Evolutionary conservation across 2,329 filamentous ascomycete genomes (phyloP).

Genomic region (Dactylellina parvicollis): DNA sequence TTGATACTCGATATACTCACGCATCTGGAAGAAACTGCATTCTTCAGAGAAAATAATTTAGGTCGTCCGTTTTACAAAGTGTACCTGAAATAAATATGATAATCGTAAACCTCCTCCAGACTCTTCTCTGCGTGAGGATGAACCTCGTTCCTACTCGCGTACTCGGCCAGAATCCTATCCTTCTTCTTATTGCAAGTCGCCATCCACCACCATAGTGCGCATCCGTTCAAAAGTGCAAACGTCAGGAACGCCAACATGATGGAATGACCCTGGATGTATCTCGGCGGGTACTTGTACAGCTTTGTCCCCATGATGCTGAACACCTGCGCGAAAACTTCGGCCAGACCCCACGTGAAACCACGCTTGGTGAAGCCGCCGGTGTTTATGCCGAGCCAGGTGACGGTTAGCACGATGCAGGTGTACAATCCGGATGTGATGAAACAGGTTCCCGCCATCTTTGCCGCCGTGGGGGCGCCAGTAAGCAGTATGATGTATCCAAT

Average conservation of each 20-base stretch:
- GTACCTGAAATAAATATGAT: conserved; percentile 38
- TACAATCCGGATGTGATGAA: conserved; percentile 29
- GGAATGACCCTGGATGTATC: conserved; percentile 29
- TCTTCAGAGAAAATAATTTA: neutral
- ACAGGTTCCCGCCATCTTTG: conserved; percentile 9
- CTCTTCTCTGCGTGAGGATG: conserved; percentile 29
- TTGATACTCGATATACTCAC: neutral
- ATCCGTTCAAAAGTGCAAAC: conserved; percentile 11
- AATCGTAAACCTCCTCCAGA: conserved; percentile 25
- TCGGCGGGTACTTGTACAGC: conserved; percentile 24
- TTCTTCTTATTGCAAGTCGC: conserved; percentile 25
- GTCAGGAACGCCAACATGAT: conserved; percentile 25
- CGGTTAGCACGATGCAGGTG: conserved; percentile 25
- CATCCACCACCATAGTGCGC: conserved; percentile 28
- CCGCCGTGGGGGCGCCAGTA: neutral
- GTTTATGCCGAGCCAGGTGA: conserved; percentile 37
- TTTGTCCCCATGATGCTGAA: conserved; percentile 38
- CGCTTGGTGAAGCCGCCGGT: conserved; percentile 37
- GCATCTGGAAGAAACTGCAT: neutral
- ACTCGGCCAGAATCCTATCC: conserved; percentile 33
- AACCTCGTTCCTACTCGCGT: conserved; percentile 8
- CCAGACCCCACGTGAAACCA: conserved; percentile 34
- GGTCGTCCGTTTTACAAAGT: no score
- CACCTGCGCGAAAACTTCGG: conserved; percentile 29
- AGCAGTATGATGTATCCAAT: conserved; percentile 26